A percentile compares a stretch with the other conserved stretches of the same genome.
Conservation (phyloP, 2,329 filamentous ascomycete species). For the Arthrobotrys sphaeroides region DNA sequence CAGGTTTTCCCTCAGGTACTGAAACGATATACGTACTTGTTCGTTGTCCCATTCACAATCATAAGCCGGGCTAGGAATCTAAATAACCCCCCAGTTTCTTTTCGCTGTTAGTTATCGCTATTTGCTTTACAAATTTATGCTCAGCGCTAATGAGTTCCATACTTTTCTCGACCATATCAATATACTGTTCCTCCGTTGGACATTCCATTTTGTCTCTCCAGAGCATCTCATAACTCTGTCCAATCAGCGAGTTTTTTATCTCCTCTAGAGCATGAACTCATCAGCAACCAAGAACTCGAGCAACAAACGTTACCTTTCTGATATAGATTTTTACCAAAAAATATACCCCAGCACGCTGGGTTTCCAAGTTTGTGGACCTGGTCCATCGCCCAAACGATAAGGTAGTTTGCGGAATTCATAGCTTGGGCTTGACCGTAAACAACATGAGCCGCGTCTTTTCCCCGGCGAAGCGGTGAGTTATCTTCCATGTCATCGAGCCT, state of each 20-base stretch:
- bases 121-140: not conserved
- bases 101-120: not conserved
- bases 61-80: conserved; percentile 56
- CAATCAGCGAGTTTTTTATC: conserved; percentile 38
- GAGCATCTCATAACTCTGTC: conserved; percentile 56
- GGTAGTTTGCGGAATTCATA: conserved; percentile 61
- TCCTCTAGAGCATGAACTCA: conserved; percentile 32
- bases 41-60: not conserved
- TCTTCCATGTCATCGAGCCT: conserved; percentile 63
- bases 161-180: conserved; percentile 57
- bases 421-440: conserved; percentile 61
- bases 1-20: no score
- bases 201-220: conserved; percentile 52
- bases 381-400: conserved; percentile 57
- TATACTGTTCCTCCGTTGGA: conserved; percentile 57
- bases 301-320: not conserved
- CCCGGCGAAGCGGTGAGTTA: conserved; percentile 59
- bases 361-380: conserved; percentile 52
- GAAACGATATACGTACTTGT: not conserved
- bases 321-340: conserved; percentile 40
- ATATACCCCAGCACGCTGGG: conserved; percentile 54
- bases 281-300: no score
- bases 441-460: conserved; percentile 60
- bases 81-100: conserved; percentile 57
- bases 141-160: not conserved